Evolutionary conservation across 2,329 filamentous ascomycete genomes (phyloP), one percentile per base, ranked within the genome.

Genomic region (Amauroascus niger): DNA sequence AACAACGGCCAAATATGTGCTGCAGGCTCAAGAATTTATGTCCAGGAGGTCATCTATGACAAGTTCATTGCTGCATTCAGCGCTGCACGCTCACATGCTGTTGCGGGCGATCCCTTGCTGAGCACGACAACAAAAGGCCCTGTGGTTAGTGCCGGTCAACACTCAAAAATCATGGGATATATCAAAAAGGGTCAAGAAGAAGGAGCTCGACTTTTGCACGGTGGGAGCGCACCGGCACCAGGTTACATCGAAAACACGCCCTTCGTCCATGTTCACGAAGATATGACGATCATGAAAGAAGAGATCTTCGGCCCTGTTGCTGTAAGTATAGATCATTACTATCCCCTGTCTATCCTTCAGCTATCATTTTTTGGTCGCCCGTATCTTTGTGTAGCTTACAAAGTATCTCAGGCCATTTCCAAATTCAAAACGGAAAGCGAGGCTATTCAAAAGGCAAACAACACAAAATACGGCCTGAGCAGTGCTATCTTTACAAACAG

Each of bases 201-300:
- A 41, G 65, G 65, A 39, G 66, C 61, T 9, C 62, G 58, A 24
- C 56, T 68, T 16, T 52, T 62, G 4, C 53, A 63, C 6, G 66
- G 67, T 26, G 44, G 44, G 13, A 65, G 66, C 1, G n/a, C 58
- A 16, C 56, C 32, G 2, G 22, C 32, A 11, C 18, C 18, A 7
- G 35, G 35, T 7, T 49, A 49, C 53, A 35, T 55, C 26, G 40
- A 55, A 26, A 49, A 49, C 39, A 95, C 88, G 14, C 55, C 69
- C 47, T 70, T 70, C 60, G 67, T 66, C 0, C 57, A 65, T 45
- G 67, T 70, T 9, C 58, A 60, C 16, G 61, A 64, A 13, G 57
- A 62, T 26, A 68, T 68, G 65, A 64, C 63, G 35, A 69, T 70
- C 20, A 67, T 66, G 55, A 63, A 64, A n/a, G 69, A 72, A 54